These are phyloP conservation scores for Kwoniella newhampshirensis DNA, from an alignment of 768 basidiomycete genomes.

Conservation along the genomic window DNA sequence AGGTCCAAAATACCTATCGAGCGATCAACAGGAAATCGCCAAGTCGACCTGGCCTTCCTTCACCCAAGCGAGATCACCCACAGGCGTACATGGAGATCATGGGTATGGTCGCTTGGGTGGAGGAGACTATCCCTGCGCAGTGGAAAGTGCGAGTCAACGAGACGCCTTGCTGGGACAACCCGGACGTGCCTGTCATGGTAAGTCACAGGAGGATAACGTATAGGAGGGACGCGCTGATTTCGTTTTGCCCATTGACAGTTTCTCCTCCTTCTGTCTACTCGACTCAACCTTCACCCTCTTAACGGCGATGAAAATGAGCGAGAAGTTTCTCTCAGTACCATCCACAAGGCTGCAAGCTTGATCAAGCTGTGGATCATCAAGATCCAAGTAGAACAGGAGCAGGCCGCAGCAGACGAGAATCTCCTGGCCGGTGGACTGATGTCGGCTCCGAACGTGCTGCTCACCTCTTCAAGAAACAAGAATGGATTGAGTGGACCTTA, in stretches of 20 bases:
- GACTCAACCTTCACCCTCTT: constrained; percentile 20
- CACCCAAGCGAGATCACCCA: constrained; percentile 15
- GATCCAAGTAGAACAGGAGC: no score
- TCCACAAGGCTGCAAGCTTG: no score
- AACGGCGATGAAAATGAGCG: constrained; percentile 8
- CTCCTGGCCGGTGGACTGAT: no score
- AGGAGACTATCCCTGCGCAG: constrained; percentile 12
- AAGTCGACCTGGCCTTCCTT: not conserved
- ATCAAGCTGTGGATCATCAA: no score
- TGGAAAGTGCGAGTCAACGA: constrained; percentile 5
- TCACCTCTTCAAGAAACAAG: not conserved
- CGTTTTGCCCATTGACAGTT: constrained; percentile 6
- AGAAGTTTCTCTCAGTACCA: no score
- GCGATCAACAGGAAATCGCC: not conserved
- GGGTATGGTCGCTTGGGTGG: constrained; percentile 5
- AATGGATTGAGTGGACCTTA: constrained; percentile 4
- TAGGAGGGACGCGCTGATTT: not conserved
- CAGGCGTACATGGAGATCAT: constrained; percentile 28
- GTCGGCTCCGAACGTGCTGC: no score
- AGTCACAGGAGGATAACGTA: not conserved
- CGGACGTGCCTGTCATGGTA: constrained; percentile 24
- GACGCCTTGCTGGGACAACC: constrained; percentile 12
- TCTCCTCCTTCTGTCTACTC: constrained; percentile 4
- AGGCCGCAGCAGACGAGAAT: no score
- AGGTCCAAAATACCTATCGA: constrained; percentile 1